A percentile compares a stretch with the other conserved stretches of the same genome.
Conservation (phyloP, 768 basidiomycete species). For the Cystobasidium onofrii region DNA sequence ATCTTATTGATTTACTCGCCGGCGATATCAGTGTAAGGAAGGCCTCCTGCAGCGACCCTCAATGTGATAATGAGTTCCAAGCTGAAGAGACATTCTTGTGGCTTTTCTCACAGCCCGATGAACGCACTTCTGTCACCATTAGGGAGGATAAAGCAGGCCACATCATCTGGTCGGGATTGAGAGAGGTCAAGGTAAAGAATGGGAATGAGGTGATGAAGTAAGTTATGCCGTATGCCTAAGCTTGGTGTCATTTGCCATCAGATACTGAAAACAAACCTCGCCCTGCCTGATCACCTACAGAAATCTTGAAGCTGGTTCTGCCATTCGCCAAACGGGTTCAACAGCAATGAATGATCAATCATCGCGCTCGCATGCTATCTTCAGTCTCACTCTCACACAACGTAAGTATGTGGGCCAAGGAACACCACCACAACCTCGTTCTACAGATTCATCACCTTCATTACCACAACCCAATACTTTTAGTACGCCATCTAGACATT, state of each 20-base stretch:
- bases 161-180: slow-evolving; percentile 92
- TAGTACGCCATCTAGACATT: not conserved
- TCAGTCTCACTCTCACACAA: slow-evolving; percentile 87
- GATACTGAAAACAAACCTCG: not conserved
- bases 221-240: no score
- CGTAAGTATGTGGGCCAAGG: slow-evolving; percentile 67
- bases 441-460: not conserved
- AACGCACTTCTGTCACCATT: slow-evolving; percentile 78
- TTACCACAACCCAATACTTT: not conserved
- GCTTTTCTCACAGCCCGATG: not conserved
- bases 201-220: slow-evolving; percentile 84
- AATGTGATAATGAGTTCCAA: not conserved
- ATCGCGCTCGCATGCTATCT: slow-evolving; percentile 96
- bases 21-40: slow-evolving; percentile 51
- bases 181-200: slow-evolving; percentile 79
- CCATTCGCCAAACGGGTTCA: slow-evolving; percentile 86
- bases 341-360: slow-evolving; percentile 99
- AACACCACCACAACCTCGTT: slow-evolving; percentile 60
- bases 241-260: no score
- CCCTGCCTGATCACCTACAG: slow-evolving; percentile 47
- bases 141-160: slow-evolving; percentile 93
- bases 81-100: not conserved
- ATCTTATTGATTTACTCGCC: slow-evolving; percentile 86
- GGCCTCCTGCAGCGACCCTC: not conserved
- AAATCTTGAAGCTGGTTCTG: slow-evolving; percentile 77